Evolutionary conservation across 2,329 filamentous ascomycete genomes (phyloP), one percentile per base, ranked within the genome.

Genomic region (Diplodia scrobiculata): DNA sequence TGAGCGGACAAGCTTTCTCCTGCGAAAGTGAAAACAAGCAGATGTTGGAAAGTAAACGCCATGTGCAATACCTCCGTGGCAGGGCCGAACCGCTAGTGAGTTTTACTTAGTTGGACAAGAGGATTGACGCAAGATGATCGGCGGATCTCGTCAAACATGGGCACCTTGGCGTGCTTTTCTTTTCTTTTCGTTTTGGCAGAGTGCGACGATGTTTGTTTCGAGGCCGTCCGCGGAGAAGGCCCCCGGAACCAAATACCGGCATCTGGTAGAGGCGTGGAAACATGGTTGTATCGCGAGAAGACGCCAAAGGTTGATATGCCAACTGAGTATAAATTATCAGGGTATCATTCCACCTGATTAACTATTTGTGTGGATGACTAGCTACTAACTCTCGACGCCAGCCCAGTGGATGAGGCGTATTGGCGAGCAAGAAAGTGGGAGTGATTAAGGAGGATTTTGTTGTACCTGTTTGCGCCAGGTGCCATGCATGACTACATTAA

Each of bases 401-500:
- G 52, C 55, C 55, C 3, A 19, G 41, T 21, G 41, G 54, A 17
- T 9, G 21, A 41, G 17, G 36, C 54, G 11, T 54, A n/a, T 52
- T 32, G 51, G n/a, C 21, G 13, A 17, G 9, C 41, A 19, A 21
- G 21, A 21, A 21, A 47, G 38, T 19, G 36, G 34, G 47, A 9
- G 58, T 10, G 21, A 62, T 50, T 62, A 50, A 62, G 45, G 55
- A 60, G 55, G 41, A 50, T 50, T 62, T 62, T 36, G 58, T 27
- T 62, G 50, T 62, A 62, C 45, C 58, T 62, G 58, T 62, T 25
- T 60, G 58, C 58, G 58, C 58, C 58, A 62, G 58, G 58, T 62
- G 58, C 58, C 58, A 62, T 62, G 58, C 58, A 62, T 50, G 58
- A 62, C 58, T 50, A 50, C 25, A 62, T 62, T 62, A 62, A 60